These are phyloP conservation scores for Sporothrix dimorphospora DNA, from an alignment of 2,329 filamentous ascomycete species.

Conservation along the genomic window DNA sequence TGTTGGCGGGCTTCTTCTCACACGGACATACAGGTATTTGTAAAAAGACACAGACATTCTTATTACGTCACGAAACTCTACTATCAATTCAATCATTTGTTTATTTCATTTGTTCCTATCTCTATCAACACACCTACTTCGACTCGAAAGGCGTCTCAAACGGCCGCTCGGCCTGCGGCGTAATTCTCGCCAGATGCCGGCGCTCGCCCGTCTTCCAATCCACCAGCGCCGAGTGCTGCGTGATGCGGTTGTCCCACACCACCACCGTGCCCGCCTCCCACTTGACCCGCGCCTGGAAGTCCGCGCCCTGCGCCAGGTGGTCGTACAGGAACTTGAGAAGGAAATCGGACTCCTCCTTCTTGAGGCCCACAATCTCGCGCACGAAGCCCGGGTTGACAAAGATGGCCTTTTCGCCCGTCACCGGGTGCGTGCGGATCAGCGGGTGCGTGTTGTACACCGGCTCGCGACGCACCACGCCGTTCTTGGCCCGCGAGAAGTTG, in stretches of 20 bases:
- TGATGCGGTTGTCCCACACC: constrained; percentile 84
- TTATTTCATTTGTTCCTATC: too few relatives aligned
- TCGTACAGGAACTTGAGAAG: constrained; percentile 77
- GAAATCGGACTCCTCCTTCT: constrained; percentile 82
- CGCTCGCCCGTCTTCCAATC: constrained; percentile 82
- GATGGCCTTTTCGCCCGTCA: constrained; percentile 80
- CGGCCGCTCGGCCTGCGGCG: constrained; percentile 78
- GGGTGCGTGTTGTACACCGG: constrained; percentile 76
- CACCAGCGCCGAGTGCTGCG: constrained; percentile 75
- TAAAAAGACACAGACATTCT: not conserved
- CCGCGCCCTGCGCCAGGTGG: constrained; percentile 71
- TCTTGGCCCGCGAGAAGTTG: constrained; percentile 66
- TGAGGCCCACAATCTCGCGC: constrained; percentile 76
- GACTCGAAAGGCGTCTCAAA: constrained; percentile 66
- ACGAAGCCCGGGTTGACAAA: constrained; percentile 87
- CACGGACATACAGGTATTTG: not conserved
- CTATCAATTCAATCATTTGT: not conserved
- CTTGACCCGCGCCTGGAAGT: constrained; percentile 74
- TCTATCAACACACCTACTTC: not conserved
- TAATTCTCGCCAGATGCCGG: constrained; percentile 78
- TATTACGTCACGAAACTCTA: not conserved
- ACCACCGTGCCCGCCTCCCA: constrained; percentile 80
- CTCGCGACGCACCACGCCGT: constrained; percentile 71
- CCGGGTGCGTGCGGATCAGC: constrained; percentile 79
- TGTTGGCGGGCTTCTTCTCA: not conserved